These are phyloP conservation scores for Malassezia vespertilionis DNA, from an alignment of 1,284 basidiomycete genomes.

Conservation along the genomic window DNA sequence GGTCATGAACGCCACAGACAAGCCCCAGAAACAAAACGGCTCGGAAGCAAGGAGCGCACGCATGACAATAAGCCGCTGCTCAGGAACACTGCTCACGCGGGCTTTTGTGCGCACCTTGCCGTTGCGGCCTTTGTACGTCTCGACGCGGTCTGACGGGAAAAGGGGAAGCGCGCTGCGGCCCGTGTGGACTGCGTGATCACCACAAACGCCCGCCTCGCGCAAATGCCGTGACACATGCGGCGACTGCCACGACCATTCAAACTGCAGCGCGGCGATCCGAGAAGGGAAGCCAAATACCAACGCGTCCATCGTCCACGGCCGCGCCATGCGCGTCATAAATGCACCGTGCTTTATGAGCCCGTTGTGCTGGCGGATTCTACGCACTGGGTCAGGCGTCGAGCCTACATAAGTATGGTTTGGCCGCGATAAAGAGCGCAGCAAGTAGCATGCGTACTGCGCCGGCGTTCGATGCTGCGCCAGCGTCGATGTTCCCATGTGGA, in stretches of 20 bases:
- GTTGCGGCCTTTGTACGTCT: background rate
- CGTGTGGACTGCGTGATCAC: background rate
- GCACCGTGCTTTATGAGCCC: constrained; percentile 67
- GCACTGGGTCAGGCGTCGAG: constrained; percentile 67
- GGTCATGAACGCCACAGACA: constrained; percentile 35
- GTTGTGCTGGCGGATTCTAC: constrained; percentile 73
- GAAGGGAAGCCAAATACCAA: constrained; percentile 79
- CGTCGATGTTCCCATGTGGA: constrained; percentile 7
- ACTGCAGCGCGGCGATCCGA: constrained; percentile 67
- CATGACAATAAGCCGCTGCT: constrained; percentile 41
- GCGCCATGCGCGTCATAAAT: constrained; percentile 58
- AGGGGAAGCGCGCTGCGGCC: constrained; percentile 18
- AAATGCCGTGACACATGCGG: constrained; percentile 51
- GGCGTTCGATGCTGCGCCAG: constrained; percentile 50
- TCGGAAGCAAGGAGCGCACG: constrained; percentile 36
- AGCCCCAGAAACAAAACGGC: constrained; percentile 39
- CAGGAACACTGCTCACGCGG: constrained; percentile 15
- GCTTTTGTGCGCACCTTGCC: background rate
- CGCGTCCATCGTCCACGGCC: constrained; percentile 83
- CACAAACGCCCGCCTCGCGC: constrained; percentile 14
- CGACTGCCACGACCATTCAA: constrained; percentile 89
- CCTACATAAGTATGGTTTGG: constrained; percentile 59
- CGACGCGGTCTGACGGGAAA: constrained; percentile 17
- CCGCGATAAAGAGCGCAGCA: constrained; percentile 54
- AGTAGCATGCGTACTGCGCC: constrained; percentile 75